Evolutionary conservation across 2,329 filamentous ascomycete species (phyloP).

Genomic region (Albifimbria verrucaria): DNA sequence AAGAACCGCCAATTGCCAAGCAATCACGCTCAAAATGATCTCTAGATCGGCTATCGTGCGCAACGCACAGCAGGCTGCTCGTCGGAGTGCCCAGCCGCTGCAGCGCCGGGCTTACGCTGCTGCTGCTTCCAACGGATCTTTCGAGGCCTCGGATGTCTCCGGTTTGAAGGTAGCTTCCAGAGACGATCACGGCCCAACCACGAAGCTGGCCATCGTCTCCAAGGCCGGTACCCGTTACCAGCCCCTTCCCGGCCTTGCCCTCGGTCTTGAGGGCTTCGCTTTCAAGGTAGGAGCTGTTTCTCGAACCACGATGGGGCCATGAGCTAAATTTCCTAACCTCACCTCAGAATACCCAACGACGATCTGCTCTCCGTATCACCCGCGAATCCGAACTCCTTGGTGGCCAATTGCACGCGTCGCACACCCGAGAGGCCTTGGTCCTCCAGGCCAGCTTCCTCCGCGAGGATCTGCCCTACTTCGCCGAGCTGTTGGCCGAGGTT

Average conservation of each 20-base stretch:
- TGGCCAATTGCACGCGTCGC: conserved; percentile 80
- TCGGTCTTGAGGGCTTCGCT: conserved; percentile 90
- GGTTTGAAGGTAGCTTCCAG: conserved; percentile 92
- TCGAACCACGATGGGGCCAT: conserved; percentile 13
- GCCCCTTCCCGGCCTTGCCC: conserved; percentile 81
- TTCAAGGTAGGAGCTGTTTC: conserved; percentile 69
- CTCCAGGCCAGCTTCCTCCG: conserved; percentile 93
- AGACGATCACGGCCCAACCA: conserved; percentile 83
- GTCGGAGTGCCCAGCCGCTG: conserved; percentile 51
- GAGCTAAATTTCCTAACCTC: conserved; percentile 44
- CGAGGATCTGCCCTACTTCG: conserved; percentile 94
- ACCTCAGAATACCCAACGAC: conserved; percentile 74
- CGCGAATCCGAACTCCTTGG: conserved; percentile 95
- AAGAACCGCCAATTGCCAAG: conserved; percentile 52
- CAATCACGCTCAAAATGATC: conserved; percentile 58
- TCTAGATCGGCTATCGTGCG: conserved; percentile 58
- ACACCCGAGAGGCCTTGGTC: conserved; percentile 90
- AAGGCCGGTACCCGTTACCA: conserved; percentile 95
- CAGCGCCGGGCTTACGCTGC: conserved; percentile 57
- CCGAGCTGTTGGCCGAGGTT: conserved; percentile 92
- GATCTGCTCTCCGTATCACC: conserved; percentile 87
- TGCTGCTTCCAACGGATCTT: conserved; percentile 68
- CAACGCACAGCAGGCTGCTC: conserved; percentile 56
- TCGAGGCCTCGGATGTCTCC: conserved; percentile 79
- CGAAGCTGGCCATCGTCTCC: conserved; percentile 85